Percentiles rank a stretch among this genome's conserved stretches.
phyloP scores from a whole-genome alignment of 2,329 filamentous ascomycete genomes.

The Ophiostoma ips region DNA sequence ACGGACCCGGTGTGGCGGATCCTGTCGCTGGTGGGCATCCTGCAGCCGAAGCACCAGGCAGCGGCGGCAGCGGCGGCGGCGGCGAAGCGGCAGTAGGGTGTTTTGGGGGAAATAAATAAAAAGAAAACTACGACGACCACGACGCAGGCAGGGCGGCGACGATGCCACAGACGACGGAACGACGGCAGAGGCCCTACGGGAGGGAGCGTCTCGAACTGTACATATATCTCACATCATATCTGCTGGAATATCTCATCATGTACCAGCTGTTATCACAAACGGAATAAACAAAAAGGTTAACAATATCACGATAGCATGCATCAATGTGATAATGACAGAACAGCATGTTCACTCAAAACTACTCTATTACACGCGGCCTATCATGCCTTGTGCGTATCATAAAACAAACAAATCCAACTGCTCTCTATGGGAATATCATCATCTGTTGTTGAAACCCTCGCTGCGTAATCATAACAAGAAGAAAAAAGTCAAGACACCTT shows the following conservation, averaged over 20 bases:
- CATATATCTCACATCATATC: slow-evolving; percentile 3
- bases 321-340: too few relatives aligned
- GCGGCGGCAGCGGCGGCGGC: not conserved
- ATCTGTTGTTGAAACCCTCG: slow-evolving; percentile 11
- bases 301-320: too few relatives aligned
- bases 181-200: not conserved
- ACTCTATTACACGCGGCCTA: too few relatives aligned
- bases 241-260: too few relatives aligned
- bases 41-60: slow-evolving; percentile 9
- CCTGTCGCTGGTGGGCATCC: slow-evolving; percentile 55
- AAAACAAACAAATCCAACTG: not conserved
- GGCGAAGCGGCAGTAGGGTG: not conserved
- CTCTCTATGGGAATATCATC: not conserved
- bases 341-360: too few relatives aligned
- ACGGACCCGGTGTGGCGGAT: slow-evolving; percentile 81
- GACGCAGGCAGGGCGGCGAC: too few relatives aligned
- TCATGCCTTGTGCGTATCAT: not conserved
- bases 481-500: not conserved
- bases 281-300: too few relatives aligned
- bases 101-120: too few relatives aligned
- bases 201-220: slow-evolving; percentile 1
- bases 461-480: not conserved
- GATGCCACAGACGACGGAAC: too few relatives aligned
- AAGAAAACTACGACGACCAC: too few relatives aligned
- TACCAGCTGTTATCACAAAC: too few relatives aligned